Evolutionary conservation across 768 basidiomycete species (phyloP).

Genomic region (Nevesoporus exiguus): DNA sequence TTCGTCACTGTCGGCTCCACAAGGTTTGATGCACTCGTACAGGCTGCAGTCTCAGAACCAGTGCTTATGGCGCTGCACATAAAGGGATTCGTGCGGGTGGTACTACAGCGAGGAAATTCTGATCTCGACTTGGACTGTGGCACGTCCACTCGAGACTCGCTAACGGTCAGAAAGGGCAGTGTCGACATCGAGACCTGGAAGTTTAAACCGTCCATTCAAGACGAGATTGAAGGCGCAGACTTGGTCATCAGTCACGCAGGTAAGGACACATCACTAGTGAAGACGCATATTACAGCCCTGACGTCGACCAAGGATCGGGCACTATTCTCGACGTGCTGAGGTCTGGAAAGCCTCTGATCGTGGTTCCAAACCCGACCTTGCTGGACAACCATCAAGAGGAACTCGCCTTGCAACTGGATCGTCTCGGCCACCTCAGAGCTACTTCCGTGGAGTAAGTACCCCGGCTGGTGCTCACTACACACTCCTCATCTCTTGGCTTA

Average conservation of each 20-base stretch:
- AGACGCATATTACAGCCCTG: background rate
- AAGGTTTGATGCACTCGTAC: slow-evolving; percentile 72
- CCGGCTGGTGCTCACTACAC: background rate
- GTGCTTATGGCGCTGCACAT: slow-evolving; percentile 52
- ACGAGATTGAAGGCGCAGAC: slow-evolving; percentile 62
- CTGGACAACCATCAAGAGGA: slow-evolving; percentile 94
- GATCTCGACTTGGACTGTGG: slow-evolving; percentile 34
- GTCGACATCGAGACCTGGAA: slow-evolving; percentile 63
- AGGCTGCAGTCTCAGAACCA: slow-evolving; percentile 51
- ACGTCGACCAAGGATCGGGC: slow-evolving; percentile 67
- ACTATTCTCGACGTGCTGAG: slow-evolving; percentile 89
- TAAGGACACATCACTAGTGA: slow-evolving; percentile 36
- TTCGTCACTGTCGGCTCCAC: slow-evolving; percentile 93
- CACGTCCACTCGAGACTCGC: slow-evolving; percentile 11
- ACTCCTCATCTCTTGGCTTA: slow-evolving; percentile 26
- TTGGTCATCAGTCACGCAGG: slow-evolving; percentile 94
- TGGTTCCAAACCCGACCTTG: slow-evolving; percentile 84
- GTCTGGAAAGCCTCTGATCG: slow-evolving; percentile 71
- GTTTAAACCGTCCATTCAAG: slow-evolving; percentile 71
- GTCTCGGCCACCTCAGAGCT: slow-evolving; percentile 53
- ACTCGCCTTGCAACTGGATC: slow-evolving; percentile 65
- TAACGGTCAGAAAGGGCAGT: slow-evolving; percentile 32
- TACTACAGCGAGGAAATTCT: slow-evolving; percentile 80
- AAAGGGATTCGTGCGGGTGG: slow-evolving; percentile 56
- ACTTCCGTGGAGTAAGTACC: slow-evolving; percentile 55